These are phyloP conservation scores for Schoenoplectus tabernaemontani DNA, from an alignment of 202 grass and related monocot genomes.

Conservation along the genomic window DNA sequence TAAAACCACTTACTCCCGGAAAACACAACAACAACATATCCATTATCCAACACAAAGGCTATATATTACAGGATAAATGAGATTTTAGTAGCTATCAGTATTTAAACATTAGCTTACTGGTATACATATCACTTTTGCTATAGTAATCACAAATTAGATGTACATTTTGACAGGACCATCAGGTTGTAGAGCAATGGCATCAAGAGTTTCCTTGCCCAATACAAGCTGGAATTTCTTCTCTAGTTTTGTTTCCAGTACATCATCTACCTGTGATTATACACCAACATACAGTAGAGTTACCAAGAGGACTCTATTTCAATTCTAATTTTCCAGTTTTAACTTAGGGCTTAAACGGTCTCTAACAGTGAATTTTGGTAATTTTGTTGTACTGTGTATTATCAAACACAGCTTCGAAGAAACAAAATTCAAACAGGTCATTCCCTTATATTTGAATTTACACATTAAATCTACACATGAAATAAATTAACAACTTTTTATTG, in stretches of 20 bases:
- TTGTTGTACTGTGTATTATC: not conserved
- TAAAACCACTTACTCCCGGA: too few relatives aligned
- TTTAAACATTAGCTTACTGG: not conserved
- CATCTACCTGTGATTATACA: too few relatives aligned
- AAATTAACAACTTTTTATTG: too few relatives aligned
- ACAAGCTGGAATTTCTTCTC: slow-evolving; percentile 87
- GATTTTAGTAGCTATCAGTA: slow-evolving; percentile 1
- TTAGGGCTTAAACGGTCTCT: not conserved
- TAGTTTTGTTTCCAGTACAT: slow-evolving; percentile 91
- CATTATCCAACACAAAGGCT: too few relatives aligned
- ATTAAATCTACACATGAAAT: too few relatives aligned
- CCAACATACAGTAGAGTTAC: not conserved
- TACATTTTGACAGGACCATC: slow-evolving; percentile 91
- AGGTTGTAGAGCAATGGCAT: slow-evolving; percentile 71
- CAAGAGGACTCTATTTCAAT: not conserved
- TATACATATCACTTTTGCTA: not conserved
- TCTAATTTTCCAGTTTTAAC: not conserved
- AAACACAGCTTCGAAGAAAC: not conserved
- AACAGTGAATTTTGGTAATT: not conserved
- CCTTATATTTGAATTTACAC: too few relatives aligned
- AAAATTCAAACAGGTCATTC: slow-evolving; percentile 1
- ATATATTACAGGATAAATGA: too few relatives aligned
- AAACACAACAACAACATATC: too few relatives aligned
- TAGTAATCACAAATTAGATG: not conserved
- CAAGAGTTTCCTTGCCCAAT: slow-evolving; percentile 92